Evolutionary conservation across 768 basidiomycete genomes (phyloP).

Genomic region (Tricholoma furcatifolium): DNA sequence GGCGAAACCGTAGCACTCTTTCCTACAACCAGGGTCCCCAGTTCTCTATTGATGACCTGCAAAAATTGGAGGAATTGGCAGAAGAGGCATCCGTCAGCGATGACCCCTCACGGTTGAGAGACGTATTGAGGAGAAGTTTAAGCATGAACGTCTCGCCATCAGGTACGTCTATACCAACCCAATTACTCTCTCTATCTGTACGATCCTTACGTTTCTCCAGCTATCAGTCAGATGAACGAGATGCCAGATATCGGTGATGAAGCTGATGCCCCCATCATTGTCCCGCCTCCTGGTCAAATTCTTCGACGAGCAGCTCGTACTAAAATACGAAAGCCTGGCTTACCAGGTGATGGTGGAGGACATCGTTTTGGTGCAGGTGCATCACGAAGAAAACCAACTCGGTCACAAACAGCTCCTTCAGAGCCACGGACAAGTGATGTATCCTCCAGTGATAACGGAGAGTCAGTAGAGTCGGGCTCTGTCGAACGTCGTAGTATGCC

Average conservation of each 20-base stretch:
- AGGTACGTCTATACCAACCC: conserved; percentile 52
- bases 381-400: conserved; percentile 36
- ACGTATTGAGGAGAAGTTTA: conserved; percentile 78
- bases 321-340: conserved; percentile 86
- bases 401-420: conserved; percentile 24
- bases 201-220: conserved; percentile 33
- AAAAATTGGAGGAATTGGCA: conserved; percentile 89
- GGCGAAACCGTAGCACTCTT: conserved; percentile 66
- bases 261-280: conserved; percentile 87
- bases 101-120: conserved; percentile 79
- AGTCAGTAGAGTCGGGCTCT: conserved; percentile 37
- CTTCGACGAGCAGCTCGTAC: conserved; percentile 91
- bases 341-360: conserved; percentile 75
- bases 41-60: conserved; percentile 91
- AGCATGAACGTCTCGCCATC: conserved; percentile 85
- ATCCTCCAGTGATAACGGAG: conserved; percentile 70
- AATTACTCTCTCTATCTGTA: conserved; percentile 10
- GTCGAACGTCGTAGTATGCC: conserved; percentile 38
- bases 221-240: conserved; percentile 66
- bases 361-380: conserved; percentile 74
- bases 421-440: conserved; percentile 66
- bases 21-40: conserved; percentile 74
- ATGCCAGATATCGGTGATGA: conserved; percentile 72
- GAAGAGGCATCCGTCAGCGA: conserved; percentile 84
- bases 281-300: conserved; percentile 85